phyloP scores from a whole-genome alignment of 805 yeast genomes.

The Starmerella potacharoeniae region DNA sequence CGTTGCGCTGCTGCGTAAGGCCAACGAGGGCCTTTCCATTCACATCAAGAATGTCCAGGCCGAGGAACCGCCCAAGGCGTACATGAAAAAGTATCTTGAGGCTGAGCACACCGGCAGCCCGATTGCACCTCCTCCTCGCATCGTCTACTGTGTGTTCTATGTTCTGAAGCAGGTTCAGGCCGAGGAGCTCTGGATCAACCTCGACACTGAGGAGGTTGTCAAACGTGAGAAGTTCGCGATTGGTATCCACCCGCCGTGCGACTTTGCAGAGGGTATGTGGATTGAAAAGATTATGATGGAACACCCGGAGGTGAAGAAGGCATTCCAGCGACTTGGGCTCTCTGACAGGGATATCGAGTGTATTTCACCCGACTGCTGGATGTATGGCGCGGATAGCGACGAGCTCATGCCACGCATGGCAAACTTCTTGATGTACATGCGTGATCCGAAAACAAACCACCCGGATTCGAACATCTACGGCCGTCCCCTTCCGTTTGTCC shows the following conservation, averaged over 20 bases:
- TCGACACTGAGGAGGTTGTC: slow-evolving; percentile 49
- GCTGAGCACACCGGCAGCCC: slow-evolving; percentile 45
- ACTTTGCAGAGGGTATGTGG: slow-evolving; percentile 36
- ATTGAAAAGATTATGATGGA: slow-evolving; percentile 28
- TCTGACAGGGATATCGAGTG: slow-evolving; percentile 15
- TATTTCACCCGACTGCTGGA: slow-evolving; percentile 40
- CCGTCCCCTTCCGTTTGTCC: slow-evolving; percentile 60
- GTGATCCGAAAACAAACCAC: slow-evolving; percentile 44
- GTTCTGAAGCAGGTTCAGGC: slow-evolving; percentile 37
- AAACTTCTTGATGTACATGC: slow-evolving; percentile 66
- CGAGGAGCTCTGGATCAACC: slow-evolving; percentile 62
- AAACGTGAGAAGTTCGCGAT: slow-evolving; percentile 45
- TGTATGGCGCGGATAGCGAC: slow-evolving; percentile 60
- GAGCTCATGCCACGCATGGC: slow-evolving; percentile 36
- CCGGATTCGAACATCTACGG: slow-evolving; percentile 46
- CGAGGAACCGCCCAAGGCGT: slow-evolving; percentile 66
- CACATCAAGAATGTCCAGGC: slow-evolving; percentile 27
- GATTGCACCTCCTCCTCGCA: slow-evolving; percentile 51
- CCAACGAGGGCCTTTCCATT: slow-evolving; percentile 24
- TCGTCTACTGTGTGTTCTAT: slow-evolving; percentile 57
- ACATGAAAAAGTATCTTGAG: slow-evolving; percentile 54
- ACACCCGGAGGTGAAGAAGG: slow-evolving; percentile 84
- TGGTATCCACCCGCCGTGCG: slow-evolving; percentile 59
- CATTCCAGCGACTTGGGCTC: slow-evolving; percentile 70
- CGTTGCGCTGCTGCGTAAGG: slow-evolving; percentile 20